phyloP scores from a whole-genome alignment of 305 asterid species.

The Lippia alba region DNA sequence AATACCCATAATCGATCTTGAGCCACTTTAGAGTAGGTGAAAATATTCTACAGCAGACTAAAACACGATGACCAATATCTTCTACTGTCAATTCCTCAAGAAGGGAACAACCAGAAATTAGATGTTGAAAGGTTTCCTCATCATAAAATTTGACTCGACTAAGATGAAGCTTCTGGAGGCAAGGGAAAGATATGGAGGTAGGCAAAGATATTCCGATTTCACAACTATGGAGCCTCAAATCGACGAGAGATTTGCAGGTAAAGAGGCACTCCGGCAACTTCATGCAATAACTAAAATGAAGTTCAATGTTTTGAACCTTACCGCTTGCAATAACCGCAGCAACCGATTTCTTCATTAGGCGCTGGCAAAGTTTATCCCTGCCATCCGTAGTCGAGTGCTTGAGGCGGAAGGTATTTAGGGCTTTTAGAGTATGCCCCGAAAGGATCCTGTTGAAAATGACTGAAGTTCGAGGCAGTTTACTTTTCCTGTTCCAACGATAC shows the following conservation, averaged over 20 bases:
- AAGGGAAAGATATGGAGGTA: constrained; percentile 16
- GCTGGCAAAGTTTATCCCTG: no score
- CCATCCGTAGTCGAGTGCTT: no score
- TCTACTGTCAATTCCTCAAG: constrained; percentile 17
- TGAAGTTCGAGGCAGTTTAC: no score
- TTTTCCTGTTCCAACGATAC: no score
- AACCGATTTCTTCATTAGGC: constrained; percentile 10
- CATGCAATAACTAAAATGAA: background rate
- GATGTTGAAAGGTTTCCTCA: constrained; percentile 3
- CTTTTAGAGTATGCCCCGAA: no score
- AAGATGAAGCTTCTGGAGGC: constrained; percentile 27
- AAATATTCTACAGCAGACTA: background rate
- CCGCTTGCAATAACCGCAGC: background rate
- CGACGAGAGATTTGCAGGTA: constrained; percentile 27
- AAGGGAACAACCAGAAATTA: constrained; percentile 12
- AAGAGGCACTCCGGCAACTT: constrained; percentile 20
- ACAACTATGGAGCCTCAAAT: background rate
- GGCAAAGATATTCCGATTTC: background rate
- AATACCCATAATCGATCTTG: background rate
- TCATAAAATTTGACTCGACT: background rate
- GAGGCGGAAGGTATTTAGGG: background rate
- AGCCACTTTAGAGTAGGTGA: constrained; percentile 4
- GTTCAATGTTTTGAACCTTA: constrained; percentile 3
- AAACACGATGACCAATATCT: no score
- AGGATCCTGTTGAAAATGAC: no score